Percentiles rank a stretch among this genome's conserved stretches.
Conservation (phyloP, 2,329 filamentous ascomycete species). For the Phoma sp. region DNA sequence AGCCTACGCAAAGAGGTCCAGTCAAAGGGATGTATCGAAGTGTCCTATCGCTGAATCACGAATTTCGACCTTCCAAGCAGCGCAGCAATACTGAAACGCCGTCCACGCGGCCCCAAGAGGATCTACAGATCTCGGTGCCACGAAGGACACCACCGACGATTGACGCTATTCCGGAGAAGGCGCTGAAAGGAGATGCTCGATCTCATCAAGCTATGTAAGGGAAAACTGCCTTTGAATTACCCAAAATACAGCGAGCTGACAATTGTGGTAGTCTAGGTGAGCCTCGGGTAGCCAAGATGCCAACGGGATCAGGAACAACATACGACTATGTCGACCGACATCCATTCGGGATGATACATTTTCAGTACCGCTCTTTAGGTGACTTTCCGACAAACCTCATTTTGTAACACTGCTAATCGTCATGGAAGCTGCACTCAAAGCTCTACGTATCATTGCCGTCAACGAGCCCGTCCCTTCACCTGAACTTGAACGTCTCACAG, state of each 20-base stretch:
- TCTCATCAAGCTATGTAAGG: slow-evolving; percentile 24
- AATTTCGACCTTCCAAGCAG: neutral
- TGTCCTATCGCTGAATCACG: neutral
- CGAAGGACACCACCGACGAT: neutral
- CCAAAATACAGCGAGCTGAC: neutral
- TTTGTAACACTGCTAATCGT: too few species aligned
- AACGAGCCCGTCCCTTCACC: slow-evolving; percentile 1
- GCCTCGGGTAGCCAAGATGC: neutral
- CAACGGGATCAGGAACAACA: neutral
- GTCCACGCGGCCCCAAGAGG: neutral
- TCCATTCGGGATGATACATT: slow-evolving; percentile 23
- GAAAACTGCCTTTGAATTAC: neutral
- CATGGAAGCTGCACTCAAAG: slow-evolving; percentile 30
- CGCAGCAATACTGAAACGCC: slow-evolving; percentile 3
- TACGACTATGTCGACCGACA: slow-evolving; percentile 1
- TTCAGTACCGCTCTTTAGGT: slow-evolving; percentile 29
- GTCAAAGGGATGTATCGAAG: slow-evolving; percentile 1
- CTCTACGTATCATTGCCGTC: slow-evolving; percentile 21
- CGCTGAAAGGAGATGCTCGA: slow-evolving; percentile 21
- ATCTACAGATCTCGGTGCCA: neutral
- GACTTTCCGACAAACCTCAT: neutral
- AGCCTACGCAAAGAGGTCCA: neutral
- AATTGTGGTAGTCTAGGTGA: neutral
- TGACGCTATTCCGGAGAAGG: slow-evolving; percentile 25
- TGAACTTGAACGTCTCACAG: too few species aligned